These are phyloP conservation scores for Dryas alaskensis DNA, from an alignment of 306 rosid genomes.

Conservation along the genomic window DNA sequence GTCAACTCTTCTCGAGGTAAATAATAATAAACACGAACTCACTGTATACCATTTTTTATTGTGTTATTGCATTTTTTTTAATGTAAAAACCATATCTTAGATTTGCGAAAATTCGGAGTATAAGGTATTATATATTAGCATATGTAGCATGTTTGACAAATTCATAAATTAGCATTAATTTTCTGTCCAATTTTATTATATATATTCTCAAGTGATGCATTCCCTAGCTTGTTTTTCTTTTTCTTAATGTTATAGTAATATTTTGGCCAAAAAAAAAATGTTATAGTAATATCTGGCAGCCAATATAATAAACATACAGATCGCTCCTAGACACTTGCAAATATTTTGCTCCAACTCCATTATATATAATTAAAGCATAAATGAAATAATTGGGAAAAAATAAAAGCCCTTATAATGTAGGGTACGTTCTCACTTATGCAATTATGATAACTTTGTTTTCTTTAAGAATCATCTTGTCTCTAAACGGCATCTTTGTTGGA, in stretches of 20 bases:
- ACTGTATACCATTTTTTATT: neutral
- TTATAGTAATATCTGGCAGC: neutral
- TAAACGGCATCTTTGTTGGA: neutral
- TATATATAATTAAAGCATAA: neutral
- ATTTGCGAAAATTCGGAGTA: neutral
- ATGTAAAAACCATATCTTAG: neutral
- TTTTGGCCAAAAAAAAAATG: neutral
- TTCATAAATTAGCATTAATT: neutral
- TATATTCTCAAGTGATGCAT: neutral
- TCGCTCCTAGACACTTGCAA: neutral
- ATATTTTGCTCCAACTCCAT: neutral
- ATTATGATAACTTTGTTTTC: neutral
- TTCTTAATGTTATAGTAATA: neutral
- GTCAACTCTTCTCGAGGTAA: conserved; percentile 9
- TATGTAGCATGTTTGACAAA: neutral
- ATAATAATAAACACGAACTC: neutral
- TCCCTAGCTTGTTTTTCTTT: neutral
- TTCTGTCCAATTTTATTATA: neutral
- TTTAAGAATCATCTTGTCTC: neutral
- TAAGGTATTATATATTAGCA: neutral
- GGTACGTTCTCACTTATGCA: neutral
- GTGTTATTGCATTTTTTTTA: neutral
- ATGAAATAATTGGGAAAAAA: neutral
- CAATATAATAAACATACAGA: neutral
- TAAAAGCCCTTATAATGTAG: neutral